A percentile compares a stretch with the other conserved stretches of the same genome.
These are phyloP conservation scores for Corinectria fuckeliana DNA, from an alignment of 2,329 filamentous ascomycete species.

Conservation along the genomic window DNA sequence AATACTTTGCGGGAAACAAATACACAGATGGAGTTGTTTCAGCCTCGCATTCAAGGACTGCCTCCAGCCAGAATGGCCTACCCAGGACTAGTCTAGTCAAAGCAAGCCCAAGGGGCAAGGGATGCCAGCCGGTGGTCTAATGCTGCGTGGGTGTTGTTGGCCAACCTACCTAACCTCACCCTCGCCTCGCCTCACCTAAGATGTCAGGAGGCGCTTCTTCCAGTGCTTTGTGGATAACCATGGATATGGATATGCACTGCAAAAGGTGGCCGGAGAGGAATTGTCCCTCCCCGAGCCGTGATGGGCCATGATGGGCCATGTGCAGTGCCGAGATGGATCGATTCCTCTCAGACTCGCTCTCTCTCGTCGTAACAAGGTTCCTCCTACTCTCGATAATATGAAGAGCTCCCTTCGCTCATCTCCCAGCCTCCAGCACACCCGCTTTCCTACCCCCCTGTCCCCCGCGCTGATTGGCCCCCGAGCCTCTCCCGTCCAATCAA, in stretches of 20 bases:
- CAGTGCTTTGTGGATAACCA: not conserved
- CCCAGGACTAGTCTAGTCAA: too few relatives aligned
- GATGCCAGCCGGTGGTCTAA: not conserved
- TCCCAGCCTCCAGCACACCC: constrained; percentile 30
- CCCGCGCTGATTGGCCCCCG: constrained; percentile 32
- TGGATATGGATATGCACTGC: not conserved
- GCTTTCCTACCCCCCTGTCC: constrained; percentile 27
- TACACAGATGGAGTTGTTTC: constrained; percentile 13
- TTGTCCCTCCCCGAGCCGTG: constrained; percentile 3
- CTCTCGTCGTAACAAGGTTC: constrained; percentile 15
- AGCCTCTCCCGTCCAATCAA: constrained; percentile 30
- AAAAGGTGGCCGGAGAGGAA: not conserved
- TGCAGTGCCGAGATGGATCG: constrained; percentile 5
- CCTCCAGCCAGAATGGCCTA: constrained; percentile 9
- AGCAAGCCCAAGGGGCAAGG: not conserved
- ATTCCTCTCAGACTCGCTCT: constrained; percentile 1
- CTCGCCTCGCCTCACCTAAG: not conserved
- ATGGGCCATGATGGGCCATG: not conserved
- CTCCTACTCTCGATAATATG: constrained; percentile 15
- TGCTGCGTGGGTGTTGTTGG: not conserved
- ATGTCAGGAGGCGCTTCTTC: not conserved
- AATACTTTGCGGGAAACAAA: constrained; percentile 3
- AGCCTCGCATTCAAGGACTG: constrained; percentile 10
- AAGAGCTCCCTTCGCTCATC: constrained; percentile 30
- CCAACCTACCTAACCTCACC: not conserved